A percentile compares a stretch with the other conserved stretches of the same genome.
phyloP scores from a whole-genome alignment of 495 filamentous ascomycete genomes.

The Aspergillus cavernicola region DNA sequence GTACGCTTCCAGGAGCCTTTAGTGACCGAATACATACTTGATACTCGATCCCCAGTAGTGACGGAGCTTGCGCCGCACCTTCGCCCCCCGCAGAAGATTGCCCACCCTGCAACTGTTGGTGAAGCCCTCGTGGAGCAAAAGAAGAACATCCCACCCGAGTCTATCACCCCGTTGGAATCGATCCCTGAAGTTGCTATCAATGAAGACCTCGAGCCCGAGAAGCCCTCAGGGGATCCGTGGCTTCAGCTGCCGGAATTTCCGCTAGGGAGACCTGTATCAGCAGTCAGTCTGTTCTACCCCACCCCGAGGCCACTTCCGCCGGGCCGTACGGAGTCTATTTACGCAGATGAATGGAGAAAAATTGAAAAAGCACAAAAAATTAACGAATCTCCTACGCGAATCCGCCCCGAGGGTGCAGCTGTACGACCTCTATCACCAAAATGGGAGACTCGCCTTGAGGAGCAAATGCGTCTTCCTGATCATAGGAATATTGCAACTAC shows the following conservation, averaged over 20 bases:
- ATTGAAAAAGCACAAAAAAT: conserved; percentile 22
- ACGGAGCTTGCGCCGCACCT: conserved; percentile 9
- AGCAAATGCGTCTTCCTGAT: conserved; percentile 26
- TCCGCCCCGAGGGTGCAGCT: conserved; percentile 26
- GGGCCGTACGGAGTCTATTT: conserved; percentile 33
- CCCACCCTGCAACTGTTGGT: not conserved
- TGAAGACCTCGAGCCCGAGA: conserved; percentile 12
- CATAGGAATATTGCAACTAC: conserved; percentile 38
- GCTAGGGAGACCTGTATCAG: conserved; percentile 34
- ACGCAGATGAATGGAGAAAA: conserved; percentile 25
- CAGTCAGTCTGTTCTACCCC: conserved; percentile 32
- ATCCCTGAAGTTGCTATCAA: not conserved
- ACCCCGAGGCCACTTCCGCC: conserved; percentile 23
- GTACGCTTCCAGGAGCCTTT: conserved; percentile 11
- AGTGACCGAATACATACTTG: not conserved
- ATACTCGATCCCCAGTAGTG: not conserved
- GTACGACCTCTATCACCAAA: conserved; percentile 42
- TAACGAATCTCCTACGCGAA: conserved; percentile 18
- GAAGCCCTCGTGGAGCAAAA: conserved; percentile 6
- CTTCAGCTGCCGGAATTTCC: conserved; percentile 14
- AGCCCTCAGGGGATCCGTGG: conserved; percentile 25
- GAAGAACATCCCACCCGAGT: conserved; percentile 11
- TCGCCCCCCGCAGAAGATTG: not conserved
- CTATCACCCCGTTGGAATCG: not conserved
- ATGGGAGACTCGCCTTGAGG: conserved; percentile 41